Evolutionary conservation across 2,329 filamentous ascomycete species (phyloP).

Genomic region (Curvularia eragrostidis): DNA sequence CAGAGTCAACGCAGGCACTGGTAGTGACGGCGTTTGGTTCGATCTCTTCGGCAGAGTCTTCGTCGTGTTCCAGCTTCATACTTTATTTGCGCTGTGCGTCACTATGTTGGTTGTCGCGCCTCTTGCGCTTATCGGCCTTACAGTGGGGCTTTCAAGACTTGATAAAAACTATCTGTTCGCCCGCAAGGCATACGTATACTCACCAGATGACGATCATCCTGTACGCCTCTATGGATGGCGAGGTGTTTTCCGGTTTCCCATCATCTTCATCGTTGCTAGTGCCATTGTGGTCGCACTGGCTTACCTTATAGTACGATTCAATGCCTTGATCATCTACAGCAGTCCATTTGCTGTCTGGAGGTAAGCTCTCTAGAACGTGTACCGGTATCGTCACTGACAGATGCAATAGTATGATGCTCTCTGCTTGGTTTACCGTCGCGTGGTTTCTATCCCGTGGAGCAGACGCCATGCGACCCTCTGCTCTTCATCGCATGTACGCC

Average conservation of each 20-base stretch:
- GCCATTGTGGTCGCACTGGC: slow-evolving; percentile 74
- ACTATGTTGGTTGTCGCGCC: slow-evolving; percentile 82
- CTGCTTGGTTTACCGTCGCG: slow-evolving; percentile 77
- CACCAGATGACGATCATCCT: slow-evolving; percentile 64
- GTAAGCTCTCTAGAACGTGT: slow-evolving; percentile 28
- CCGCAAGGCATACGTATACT: slow-evolving; percentile 66
- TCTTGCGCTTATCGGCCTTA: slow-evolving; percentile 71
- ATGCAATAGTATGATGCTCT: slow-evolving; percentile 72
- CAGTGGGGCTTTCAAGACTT: slow-evolving; percentile 69
- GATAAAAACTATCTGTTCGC: slow-evolving; percentile 93
- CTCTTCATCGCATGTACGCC: slow-evolving; percentile 80
- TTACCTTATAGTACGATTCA: slow-evolving; percentile 79
- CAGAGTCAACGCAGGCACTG: slow-evolving; percentile 70
- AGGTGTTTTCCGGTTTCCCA: slow-evolving; percentile 83
- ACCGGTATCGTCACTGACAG: slow-evolving; percentile 7
- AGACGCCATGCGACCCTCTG: slow-evolving; percentile 81
- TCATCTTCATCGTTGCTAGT: slow-evolving; percentile 73
- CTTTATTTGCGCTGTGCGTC: slow-evolving; percentile 87
- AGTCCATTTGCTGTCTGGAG: slow-evolving; percentile 84
- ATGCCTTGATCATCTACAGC: slow-evolving; percentile 90
- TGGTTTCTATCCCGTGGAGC: slow-evolving; percentile 85
- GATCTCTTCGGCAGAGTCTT: slow-evolving; percentile 84
- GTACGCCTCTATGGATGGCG: slow-evolving; percentile 76
- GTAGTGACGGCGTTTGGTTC: slow-evolving; percentile 84
- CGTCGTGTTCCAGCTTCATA: slow-evolving; percentile 78